Evolutionary conservation across 2,329 filamentous ascomycete species (phyloP).

Genomic region (Moelleriella libera): DNA sequence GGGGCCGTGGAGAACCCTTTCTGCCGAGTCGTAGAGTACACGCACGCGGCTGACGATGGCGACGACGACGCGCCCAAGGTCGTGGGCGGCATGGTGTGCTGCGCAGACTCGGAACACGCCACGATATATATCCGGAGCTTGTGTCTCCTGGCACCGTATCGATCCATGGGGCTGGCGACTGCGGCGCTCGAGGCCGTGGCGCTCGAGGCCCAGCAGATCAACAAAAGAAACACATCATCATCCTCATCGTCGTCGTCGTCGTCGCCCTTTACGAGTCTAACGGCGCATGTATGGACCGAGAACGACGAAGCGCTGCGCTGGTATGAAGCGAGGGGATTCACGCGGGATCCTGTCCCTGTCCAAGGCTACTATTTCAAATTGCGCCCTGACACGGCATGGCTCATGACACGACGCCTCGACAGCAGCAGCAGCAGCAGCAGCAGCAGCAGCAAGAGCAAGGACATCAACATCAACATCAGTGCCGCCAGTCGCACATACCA

Average conservation of each 20-base stretch:
- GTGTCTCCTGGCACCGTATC: slow-evolving; percentile 48
- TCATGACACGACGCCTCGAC: slow-evolving; percentile 21
- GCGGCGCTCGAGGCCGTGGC: slow-evolving; percentile 38
- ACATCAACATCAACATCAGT: too few relatives aligned
- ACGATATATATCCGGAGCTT: slow-evolving; percentile 53
- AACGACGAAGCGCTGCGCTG: slow-evolving; percentile 49
- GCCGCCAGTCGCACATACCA: too few relatives aligned
- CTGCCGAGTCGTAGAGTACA: slow-evolving; percentile 47
- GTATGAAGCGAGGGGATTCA: slow-evolving; percentile 46
- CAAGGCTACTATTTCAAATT: slow-evolving; percentile 49
- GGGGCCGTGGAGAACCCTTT: slow-evolving; percentile 36
- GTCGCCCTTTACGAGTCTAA: slow-evolving; percentile 18
- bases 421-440: too few relatives aligned
- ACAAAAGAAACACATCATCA: not conserved
- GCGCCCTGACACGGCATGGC: slow-evolving; percentile 45
- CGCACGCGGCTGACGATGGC: slow-evolving; percentile 23
- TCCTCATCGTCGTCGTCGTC: too few relatives aligned
- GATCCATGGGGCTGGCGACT: slow-evolving; percentile 42
- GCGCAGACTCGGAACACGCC: slow-evolving; percentile 13
- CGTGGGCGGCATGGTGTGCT: slow-evolving; percentile 6
- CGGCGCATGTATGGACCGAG: slow-evolving; percentile 55
- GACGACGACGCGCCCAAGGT: not conserved
- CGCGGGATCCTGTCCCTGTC: slow-evolving; percentile 29
- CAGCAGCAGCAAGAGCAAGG: too few relatives aligned
- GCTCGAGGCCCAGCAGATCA: too few relatives aligned